Evolutionary conservation across 345 rosid genomes (phyloP), one percentile per base, ranked within the genome.

Genomic region (Lumnitzera racemosa): DNA sequence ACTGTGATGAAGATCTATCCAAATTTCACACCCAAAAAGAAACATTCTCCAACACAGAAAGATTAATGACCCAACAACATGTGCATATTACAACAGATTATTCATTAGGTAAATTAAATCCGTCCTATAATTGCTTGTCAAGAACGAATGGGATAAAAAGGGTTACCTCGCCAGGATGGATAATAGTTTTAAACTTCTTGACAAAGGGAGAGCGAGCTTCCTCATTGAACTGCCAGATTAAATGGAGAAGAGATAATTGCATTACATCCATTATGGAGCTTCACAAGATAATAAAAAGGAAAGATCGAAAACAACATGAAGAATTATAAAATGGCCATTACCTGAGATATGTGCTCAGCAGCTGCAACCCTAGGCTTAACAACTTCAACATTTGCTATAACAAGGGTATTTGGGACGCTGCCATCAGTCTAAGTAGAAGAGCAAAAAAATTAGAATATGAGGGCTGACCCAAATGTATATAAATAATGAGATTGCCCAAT

Each of bases 331-430:
- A 58, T 69, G 51, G 31, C 50, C 14, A 7, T 43, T 57, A 86
- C 94, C 94, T 89, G 89, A 11, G 89, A 75, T 47, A 89, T 89
- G 75, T 89, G 96, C 77, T 89, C 96, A 2, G 92, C 90, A 58
- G 96, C 96, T 23, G 96, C 96, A 58, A 89, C 90, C 53, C 96
- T 75, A 12, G 86, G 94, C 71, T 89, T 89, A 56, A 89, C 94
- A 78, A 86, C 79, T 74, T 86, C 90, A 27, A 89, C 85, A 64
- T 84, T 89, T 11, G 94, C 90, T 59, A 89, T 86, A 51, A 86
- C 94, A 57, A 89, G 80, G 15, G 96, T 89, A 74, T 89, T 89
- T 61, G 96, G 96, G 48, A 86, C 90, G 72, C 84, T 89, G 43
- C 90, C 86, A 78, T 89, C 96, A 51, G 94, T 86, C 96, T 86